phyloP scores from a whole-genome alignment of 352 stramenopile genomes.

The Phytophthora agathidicida region DNA sequence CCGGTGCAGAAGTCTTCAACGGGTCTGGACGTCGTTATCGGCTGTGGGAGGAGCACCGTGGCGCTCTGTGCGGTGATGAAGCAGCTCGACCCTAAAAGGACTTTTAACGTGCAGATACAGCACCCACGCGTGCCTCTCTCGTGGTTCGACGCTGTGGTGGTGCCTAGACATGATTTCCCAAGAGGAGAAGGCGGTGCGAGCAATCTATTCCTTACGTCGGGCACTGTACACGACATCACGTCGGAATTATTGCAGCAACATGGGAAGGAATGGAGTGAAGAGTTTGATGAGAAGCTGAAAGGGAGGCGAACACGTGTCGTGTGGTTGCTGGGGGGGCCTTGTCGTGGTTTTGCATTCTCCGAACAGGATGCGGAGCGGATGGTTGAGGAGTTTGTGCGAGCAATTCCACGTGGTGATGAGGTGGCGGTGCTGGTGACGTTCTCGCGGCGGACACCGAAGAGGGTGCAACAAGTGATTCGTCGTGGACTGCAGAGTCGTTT shows the following conservation, averaged over 20 bases:
- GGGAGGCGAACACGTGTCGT: constrained; percentile 30
- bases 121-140: constrained; percentile 60
- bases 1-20: neutral
- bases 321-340: constrained; percentile 73
- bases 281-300: constrained; percentile 33
- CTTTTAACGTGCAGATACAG: constrained; percentile 82
- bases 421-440: constrained; percentile 68
- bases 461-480: constrained; percentile 45
- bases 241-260: constrained; percentile 32
- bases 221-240: constrained; percentile 56
- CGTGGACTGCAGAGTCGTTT: constrained; percentile 26
- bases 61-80: constrained; percentile 66
- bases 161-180: constrained; percentile 61
- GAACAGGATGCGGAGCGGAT: constrained; percentile 43
- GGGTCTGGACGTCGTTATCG: constrained; percentile 58
- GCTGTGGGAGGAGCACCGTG: constrained; percentile 71
- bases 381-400: constrained; percentile 41
- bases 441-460: constrained; percentile 60
- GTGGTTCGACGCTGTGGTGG: constrained; percentile 70
- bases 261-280: constrained; percentile 21
- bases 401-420: constrained; percentile 18
- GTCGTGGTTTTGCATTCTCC: constrained; percentile 64
- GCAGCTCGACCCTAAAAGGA: constrained; percentile 17
- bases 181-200: neutral
- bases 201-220: constrained; percentile 57